phyloP scores from a whole-genome alignment of 1,284 basidiomycete genomes.

The Sporisorium scitamineum region DNA sequence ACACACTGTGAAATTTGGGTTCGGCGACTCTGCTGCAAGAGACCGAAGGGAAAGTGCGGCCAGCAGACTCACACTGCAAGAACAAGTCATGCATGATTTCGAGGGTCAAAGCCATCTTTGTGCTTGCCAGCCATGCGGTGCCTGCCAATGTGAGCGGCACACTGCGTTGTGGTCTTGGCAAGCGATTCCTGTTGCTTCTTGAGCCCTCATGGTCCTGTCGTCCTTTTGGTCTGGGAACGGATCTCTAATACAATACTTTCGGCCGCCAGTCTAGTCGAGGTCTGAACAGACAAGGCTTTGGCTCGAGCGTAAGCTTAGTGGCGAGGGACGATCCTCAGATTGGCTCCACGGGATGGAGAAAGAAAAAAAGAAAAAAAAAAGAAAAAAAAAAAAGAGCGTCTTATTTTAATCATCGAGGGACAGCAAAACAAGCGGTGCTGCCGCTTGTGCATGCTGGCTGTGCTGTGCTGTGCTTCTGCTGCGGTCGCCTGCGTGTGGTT shows the following conservation, averaged over 20 bases:
- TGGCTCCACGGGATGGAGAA: neutral
- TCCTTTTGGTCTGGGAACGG: neutral
- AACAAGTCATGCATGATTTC: constrained; percentile 1
- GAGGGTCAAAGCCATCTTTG: neutral
- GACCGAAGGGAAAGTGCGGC: neutral
- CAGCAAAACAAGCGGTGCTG: no score
- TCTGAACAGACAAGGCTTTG: no score
- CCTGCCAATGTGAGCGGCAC: no score
- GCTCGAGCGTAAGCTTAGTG: no score
- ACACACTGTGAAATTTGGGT: neutral
- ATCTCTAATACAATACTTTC: neutral
- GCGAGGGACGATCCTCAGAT: neutral
- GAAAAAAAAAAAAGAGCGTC: neutral
- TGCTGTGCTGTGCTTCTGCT: neutral
- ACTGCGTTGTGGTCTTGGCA: neutral
- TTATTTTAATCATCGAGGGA: no score
- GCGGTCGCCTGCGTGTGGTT: neutral
- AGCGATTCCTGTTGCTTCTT: neutral
- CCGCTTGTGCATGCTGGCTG: neutral
- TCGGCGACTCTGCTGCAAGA: neutral
- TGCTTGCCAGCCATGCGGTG: neutral
- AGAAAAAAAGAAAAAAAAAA: neutral
- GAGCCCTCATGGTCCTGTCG: neutral
- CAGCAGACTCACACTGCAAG: neutral
- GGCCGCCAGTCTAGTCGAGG: no score